A percentile compares a stretch with the other conserved stretches of the same genome.
phyloP scores from a whole-genome alignment of 345 rosid species.

The Acer saccharum region DNA sequence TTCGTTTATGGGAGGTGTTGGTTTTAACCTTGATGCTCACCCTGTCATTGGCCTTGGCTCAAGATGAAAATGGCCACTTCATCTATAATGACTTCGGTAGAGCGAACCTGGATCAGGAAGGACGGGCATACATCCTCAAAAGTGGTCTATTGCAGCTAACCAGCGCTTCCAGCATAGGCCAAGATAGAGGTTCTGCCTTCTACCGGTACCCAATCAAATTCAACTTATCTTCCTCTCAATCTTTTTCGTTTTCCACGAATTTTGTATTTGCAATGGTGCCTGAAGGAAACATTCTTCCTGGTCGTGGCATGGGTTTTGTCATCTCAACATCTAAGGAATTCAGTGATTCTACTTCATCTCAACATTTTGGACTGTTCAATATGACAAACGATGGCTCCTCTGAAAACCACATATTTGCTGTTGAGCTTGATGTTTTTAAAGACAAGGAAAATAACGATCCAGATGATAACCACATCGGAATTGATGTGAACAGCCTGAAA shows the following conservation, averaged over 20 bases:
- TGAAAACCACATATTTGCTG: conserved; percentile 29
- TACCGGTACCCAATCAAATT: neutral
- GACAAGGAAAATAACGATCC: conserved; percentile 40
- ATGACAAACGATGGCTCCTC: conserved; percentile 11
- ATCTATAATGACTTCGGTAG: neutral
- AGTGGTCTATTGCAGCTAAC: neutral
- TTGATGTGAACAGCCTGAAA: conserved; percentile 45
- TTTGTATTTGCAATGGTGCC: conserved; percentile 37
- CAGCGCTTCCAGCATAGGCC: conserved; percentile 20
- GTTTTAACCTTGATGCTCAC: neutral
- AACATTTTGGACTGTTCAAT: conserved; percentile 31
- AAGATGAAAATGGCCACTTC: neutral
- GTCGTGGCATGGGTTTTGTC: conserved; percentile 47
- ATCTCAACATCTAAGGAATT: conserved; percentile 37
- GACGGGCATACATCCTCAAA: too few species aligned
- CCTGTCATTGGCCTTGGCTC: neutral
- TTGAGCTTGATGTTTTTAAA: conserved; percentile 28
- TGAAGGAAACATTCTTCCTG: neutral
- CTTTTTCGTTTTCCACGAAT: conserved; percentile 36
- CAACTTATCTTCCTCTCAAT: neutral
- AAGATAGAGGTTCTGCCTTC: neutral
- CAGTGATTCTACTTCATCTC: conserved; percentile 2
- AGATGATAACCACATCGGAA: conserved; percentile 59
- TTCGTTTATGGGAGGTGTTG: conserved; percentile 10
- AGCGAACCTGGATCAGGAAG: neutral